Evolutionary conservation across 306 rosid genomes (phyloP).

Genomic region (Cicer cuneatum): DNA sequence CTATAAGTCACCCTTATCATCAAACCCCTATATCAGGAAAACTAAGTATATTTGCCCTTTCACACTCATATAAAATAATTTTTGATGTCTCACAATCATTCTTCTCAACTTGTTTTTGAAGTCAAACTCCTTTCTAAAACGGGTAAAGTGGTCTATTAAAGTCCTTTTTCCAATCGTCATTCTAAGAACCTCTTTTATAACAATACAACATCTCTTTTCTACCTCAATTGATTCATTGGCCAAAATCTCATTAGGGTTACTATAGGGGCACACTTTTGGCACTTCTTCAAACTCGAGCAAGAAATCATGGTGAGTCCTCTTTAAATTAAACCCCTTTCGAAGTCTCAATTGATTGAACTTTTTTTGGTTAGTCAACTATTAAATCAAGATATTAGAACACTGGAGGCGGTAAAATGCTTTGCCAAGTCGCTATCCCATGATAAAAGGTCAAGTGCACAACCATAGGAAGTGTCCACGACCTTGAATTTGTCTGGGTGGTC

Average conservation of each 20-base stretch:
- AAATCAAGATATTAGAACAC: conserved; percentile 54
- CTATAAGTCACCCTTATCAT: conserved; percentile 74
- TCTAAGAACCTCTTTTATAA: conserved; percentile 76
- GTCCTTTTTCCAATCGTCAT: conserved; percentile 80
- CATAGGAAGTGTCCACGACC: conserved; percentile 80
- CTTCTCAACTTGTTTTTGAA: conserved; percentile 85
- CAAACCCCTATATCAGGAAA: conserved; percentile 77
- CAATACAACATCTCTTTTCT: conserved; percentile 85
- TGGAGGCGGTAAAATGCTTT: conserved; percentile 58
- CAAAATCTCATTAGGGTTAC: conserved; percentile 44
- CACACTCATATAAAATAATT: conserved; percentile 82
- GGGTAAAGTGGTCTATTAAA: conserved; percentile 85
- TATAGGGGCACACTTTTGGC: conserved; percentile 77
- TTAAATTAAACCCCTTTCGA: conserved; percentile 78
- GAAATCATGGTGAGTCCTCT: conserved; percentile 73
- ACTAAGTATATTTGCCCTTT: conserved; percentile 82
- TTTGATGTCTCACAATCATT: conserved; percentile 84
- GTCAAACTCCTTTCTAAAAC: conserved; percentile 84
- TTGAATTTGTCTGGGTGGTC: conserved; percentile 80
- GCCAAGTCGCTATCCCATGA: conserved; percentile 71
- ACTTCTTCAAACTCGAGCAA: conserved; percentile 75
- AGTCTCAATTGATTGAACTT: conserved; percentile 86
- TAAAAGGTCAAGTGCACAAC: conserved; percentile 90
- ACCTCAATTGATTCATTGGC: conserved; percentile 72
- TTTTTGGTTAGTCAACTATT: conserved; percentile 91